Evolutionary conservation across 192 early-diverging fungal genomes (phyloP).

Genomic region (Mortierella claussenii): DNA sequence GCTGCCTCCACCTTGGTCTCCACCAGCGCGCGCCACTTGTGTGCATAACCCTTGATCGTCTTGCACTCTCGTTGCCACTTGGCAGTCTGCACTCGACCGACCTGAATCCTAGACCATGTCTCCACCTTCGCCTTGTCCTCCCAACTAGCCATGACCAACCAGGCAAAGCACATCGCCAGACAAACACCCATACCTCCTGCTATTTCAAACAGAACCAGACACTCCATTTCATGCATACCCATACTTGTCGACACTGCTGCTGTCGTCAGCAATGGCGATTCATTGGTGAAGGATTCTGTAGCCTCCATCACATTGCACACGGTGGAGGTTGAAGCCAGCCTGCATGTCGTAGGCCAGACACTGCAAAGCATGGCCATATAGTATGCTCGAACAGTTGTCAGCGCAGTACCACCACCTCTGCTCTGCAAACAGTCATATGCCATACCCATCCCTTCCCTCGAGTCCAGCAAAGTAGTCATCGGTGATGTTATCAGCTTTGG

Average conservation of each 20-base stretch:
- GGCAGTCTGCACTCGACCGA: too few species aligned
- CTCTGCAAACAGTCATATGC: too few species aligned
- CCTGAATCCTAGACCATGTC: too few species aligned
- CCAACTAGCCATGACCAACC: conserved; percentile 4
- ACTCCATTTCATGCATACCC: conserved; percentile 49
- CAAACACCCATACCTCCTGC: conserved; percentile 27
- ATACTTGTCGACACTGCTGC: background rate
- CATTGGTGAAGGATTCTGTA: too few species aligned
- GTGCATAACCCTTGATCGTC: background rate
- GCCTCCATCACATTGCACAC: too few species aligned
- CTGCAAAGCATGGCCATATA: conserved; percentile 26
- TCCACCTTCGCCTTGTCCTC: conserved; percentile 1
- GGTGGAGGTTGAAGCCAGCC: too few species aligned
- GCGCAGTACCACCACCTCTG: too few species aligned
- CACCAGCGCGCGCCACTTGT: background rate
- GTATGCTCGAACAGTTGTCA: conserved; percentile 7
- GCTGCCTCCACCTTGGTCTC: conserved; percentile 14
- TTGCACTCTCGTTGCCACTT: conserved; percentile 12
- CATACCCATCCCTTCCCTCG: too few species aligned
- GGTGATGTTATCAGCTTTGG: too few species aligned
- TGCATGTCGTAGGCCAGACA: conserved; percentile 9
- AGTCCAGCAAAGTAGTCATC: too few species aligned
- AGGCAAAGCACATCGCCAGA: conserved; percentile 19
- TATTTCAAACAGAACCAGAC: conserved; percentile 37
- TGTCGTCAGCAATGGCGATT: too few species aligned